These are phyloP conservation scores for Pseudoscleropodium purum DNA, from an alignment of 225 moss, liverwort and hornwort genomes.

Conservation along the genomic window DNA sequence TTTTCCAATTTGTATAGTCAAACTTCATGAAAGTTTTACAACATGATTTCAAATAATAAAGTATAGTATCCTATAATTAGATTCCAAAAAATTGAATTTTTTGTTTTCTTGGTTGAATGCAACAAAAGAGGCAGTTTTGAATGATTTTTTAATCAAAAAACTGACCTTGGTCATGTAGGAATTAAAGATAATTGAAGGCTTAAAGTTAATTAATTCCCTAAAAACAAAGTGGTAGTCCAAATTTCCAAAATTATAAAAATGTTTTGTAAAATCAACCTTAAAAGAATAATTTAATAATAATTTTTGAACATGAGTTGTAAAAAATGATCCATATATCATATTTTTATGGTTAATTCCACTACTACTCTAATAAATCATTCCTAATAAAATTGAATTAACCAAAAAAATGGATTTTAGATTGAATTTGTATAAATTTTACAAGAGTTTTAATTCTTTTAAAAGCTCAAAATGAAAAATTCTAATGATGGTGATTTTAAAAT, in stretches of 20 bases:
- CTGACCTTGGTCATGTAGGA: too few relatives aligned
- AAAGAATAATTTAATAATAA: not conserved
- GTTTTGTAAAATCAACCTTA: not conserved
- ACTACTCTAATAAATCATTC: not conserved
- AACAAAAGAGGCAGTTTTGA: too few relatives aligned
- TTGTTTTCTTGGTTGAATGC: too few relatives aligned
- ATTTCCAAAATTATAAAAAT: not conserved
- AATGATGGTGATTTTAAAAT: not conserved
- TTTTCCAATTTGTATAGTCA: too few relatives aligned
- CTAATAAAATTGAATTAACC: not conserved
- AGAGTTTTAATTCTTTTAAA: not conserved
- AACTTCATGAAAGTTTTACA: too few relatives aligned
- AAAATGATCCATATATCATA: not conserved
- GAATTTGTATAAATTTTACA: not conserved
- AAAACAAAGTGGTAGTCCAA: not conserved
- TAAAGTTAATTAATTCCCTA: too few relatives aligned
- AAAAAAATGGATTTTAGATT: not conserved
- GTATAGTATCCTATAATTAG: too few relatives aligned
- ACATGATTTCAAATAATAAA: too few relatives aligned
- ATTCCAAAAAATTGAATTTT: too few relatives aligned
- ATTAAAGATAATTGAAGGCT: not conserved
- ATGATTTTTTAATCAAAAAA: too few relatives aligned
- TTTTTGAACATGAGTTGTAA: not conserved
- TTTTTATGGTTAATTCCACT: not conserved
- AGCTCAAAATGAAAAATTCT: not conserved